Evolutionary conservation across 805 yeast species (phyloP).

Genomic region (Debaryomyces castellii): DNA sequence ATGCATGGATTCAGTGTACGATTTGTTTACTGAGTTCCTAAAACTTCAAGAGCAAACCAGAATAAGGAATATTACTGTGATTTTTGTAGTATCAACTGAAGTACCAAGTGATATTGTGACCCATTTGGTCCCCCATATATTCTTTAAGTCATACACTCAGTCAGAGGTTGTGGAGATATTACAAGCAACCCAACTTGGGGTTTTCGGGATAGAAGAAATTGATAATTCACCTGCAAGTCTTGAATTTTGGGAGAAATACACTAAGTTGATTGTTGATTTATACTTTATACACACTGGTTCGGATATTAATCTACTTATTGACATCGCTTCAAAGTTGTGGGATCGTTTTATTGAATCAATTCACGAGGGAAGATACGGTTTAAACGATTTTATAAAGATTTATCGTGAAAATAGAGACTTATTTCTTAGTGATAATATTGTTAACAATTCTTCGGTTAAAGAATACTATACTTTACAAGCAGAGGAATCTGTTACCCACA

Average conservation of each 20-base stretch:
- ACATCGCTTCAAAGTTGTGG: slow-evolving; percentile 34
- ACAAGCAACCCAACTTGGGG: slow-evolving; percentile 24
- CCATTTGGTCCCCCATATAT: slow-evolving; percentile 38
- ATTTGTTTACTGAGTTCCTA: slow-evolving; percentile 38
- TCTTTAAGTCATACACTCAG: slow-evolving; percentile 37
- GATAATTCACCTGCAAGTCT: slow-evolving; percentile 13
- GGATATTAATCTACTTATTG: slow-evolving; percentile 34
- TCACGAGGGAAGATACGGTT: slow-evolving; percentile 14
- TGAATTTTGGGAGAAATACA: slow-evolving; percentile 43
- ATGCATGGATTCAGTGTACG: slow-evolving; percentile 42
- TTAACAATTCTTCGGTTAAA: slow-evolving; percentile 29
- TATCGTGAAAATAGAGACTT: slow-evolving; percentile 30
- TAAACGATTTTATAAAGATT: slow-evolving; percentile 32
- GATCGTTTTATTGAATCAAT: slow-evolving; percentile 29
- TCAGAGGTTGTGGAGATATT: slow-evolving; percentile 39
- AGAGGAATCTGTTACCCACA: slow-evolving; percentile 17
- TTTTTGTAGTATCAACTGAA: slow-evolving; percentile 41
- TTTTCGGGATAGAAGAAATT: slow-evolving; percentile 17
- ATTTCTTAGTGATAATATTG: slow-evolving; percentile 27
- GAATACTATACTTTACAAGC: slow-evolving; percentile 23
- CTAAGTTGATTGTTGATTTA: slow-evolving; percentile 45
- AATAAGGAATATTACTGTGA: slow-evolving; percentile 30
- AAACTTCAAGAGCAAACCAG: slow-evolving; percentile 43
- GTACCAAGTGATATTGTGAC: slow-evolving; percentile 39
- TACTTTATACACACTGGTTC: slow-evolving; percentile 46